Conservation (phyloP, 148 eudicot genomes). For the Chenopodium album region DNA sequence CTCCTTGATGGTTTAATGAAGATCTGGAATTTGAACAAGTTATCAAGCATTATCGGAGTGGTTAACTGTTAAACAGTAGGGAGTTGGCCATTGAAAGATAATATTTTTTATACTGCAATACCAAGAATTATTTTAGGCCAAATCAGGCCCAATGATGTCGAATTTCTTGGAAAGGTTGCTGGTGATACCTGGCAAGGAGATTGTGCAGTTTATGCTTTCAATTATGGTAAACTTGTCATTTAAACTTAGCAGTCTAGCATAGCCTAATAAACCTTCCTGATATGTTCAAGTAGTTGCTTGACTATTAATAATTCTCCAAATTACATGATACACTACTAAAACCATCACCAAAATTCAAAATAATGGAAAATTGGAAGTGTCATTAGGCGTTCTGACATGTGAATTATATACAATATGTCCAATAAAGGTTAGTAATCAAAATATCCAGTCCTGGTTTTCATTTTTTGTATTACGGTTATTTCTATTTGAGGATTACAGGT, state of each 20-base stretch:
- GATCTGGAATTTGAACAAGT: slow-evolving; percentile 47
- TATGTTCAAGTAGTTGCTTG: too few relatives aligned
- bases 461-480: too few relatives aligned
- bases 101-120: slow-evolving; percentile 9
- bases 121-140: slow-evolving; percentile 31
- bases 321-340: too few relatives aligned
- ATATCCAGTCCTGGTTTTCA: too few relatives aligned
- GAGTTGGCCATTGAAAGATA: slow-evolving; percentile 41
- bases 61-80: slow-evolving; percentile 53
- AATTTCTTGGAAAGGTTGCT: slow-evolving; percentile 42
- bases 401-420: too few relatives aligned
- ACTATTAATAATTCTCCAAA: too few relatives aligned
- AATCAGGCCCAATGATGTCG: slow-evolving; percentile 46
- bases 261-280: not conserved
- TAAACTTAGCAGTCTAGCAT: not conserved
- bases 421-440: too few relatives aligned
- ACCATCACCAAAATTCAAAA: too few relatives aligned
- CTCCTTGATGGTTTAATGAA: slow-evolving; percentile 30
- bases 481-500: too few relatives aligned
- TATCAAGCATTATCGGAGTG: slow-evolving; percentile 41
- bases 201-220: slow-evolving; percentile 47
- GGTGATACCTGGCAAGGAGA: slow-evolving; percentile 45
- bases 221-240: slow-evolving; percentile 35
- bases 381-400: too few relatives aligned
- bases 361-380: too few relatives aligned